Evolutionary conservation across 1,284 basidiomycete species (phyloP).

Genomic region (Puccinia brachypodii): DNA sequence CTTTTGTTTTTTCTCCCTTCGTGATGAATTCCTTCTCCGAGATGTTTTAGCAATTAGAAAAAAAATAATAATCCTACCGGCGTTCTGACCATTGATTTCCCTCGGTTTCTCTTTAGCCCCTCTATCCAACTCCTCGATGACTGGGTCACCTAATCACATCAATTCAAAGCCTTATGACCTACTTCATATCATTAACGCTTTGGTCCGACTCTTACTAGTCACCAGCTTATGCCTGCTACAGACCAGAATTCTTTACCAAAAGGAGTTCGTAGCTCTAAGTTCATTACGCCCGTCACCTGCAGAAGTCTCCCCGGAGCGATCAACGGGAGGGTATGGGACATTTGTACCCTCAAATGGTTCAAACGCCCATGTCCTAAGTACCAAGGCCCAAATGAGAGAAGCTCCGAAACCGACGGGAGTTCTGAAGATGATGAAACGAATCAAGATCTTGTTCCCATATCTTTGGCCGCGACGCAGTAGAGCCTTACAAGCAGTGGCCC

Average conservation of each 20-base stretch:
- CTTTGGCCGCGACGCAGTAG: slow-evolving; percentile 73
- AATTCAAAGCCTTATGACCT: slow-evolving; percentile 24
- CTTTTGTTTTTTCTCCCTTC: neutral
- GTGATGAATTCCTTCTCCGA: too few relatives aligned
- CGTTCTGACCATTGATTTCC: neutral
- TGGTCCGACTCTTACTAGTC: slow-evolving; percentile 29
- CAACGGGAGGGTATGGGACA: slow-evolving; percentile 34
- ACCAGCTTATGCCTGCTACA: slow-evolving; percentile 31
- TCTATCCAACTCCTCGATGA: neutral
- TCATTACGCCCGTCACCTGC: neutral
- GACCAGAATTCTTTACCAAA: slow-evolving; percentile 13
- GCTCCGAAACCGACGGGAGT: slow-evolving; percentile 41
- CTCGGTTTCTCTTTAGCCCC: neutral
- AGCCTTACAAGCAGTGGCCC: slow-evolving; percentile 70
- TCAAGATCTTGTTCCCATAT: slow-evolving; percentile 70
- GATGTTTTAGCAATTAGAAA: neutral
- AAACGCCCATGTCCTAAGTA: slow-evolving; percentile 42
- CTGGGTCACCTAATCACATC: neutral
- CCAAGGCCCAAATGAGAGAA: slow-evolving; percentile 45
- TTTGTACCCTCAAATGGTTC: slow-evolving; percentile 40
- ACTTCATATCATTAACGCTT: slow-evolving; percentile 27
- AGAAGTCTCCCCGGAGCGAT: slow-evolving; percentile 11
- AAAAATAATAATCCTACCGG: neutral
- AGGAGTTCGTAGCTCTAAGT: slow-evolving; percentile 28
- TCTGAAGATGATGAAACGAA: slow-evolving; percentile 52